Evolutionary conservation across 2,329 filamentous ascomycete species (phyloP), one percentile per base, ranked within the genome.

Genomic region (Trichoderma brevicompactum): DNA sequence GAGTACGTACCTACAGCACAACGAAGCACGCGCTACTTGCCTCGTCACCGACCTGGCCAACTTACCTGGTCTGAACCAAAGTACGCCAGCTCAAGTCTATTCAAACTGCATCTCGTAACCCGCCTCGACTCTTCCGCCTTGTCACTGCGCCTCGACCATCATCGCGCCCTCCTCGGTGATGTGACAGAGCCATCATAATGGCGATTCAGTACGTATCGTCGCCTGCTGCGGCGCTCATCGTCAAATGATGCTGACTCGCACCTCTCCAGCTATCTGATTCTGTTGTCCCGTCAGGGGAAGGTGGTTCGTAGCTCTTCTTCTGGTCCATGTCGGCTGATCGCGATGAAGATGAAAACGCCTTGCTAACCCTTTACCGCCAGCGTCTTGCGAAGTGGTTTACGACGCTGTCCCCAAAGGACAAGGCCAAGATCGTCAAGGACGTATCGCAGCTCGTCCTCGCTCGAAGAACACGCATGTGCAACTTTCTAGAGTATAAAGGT

Each of bases 401-500:
- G 64, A 99, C 95, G 15, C 86, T 99, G 69, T 97, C 94, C 41
- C 95, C 95, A 69, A 97, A 91, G 81, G 95, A 99, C 77, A 99
- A 99, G 83, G 95, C 94, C 80, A 99, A 99, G 86, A 98, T 99
- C 77, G 94, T 99, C 85, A 99, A 99, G 81, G 95, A 99, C 84
- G 95, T 99, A 74, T 93, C 95, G 68, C 95, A 98, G 81, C 91
- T 98, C 56, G 95, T 99, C 72, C 89, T 99, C 71, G 95, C 95
- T 69, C 88, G 95, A 72, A 88, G 95, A 75, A 98, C 95, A 67
- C 92, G 95, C 78, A 99, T 99, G 95, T 99, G 95, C 87, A 99
- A 99, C 81, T 99, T 99, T 80, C 87, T 99, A 67, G 95, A 99
- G 78, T 99, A 99, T 81, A 99, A 99, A 88, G 94, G 94, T 96